A percentile compares a stretch with the other conserved stretches of the same genome.
Conservation (phyloP, 805 yeast species). For the Nakazawaea holstii region DNA sequence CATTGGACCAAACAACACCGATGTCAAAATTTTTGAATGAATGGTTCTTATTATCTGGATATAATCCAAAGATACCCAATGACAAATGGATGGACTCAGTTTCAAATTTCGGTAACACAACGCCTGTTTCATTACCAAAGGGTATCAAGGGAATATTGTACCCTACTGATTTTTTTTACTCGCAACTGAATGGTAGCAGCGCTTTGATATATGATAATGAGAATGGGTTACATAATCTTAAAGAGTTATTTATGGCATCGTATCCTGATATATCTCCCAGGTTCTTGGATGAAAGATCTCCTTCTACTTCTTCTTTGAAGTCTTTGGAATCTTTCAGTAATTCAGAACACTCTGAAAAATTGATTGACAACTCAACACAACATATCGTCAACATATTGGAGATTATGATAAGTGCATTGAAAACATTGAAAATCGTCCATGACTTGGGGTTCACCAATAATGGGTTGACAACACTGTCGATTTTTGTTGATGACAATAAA, state of each 20-base stretch:
- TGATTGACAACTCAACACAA: not conserved
- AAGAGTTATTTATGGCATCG: not conserved
- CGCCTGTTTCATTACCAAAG: constrained; percentile 2
- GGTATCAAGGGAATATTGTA: constrained; percentile 7
- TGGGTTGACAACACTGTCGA: constrained; percentile 34
- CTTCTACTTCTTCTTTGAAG: constrained; percentile 2
- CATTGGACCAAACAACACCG: constrained; percentile 1
- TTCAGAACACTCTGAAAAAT: not conserved
- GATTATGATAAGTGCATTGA: constrained; percentile 18
- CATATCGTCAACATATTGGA: constrained; percentile 20
- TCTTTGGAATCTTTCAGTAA: not conserved
- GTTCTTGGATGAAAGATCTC: constrained; percentile 5
- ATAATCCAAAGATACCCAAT: not conserved
- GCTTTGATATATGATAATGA: constrained; percentile 9
- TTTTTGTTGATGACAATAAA: constrained; percentile 26
- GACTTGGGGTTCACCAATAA: constrained; percentile 40
- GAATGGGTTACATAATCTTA: not conserved
- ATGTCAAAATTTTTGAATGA: constrained; percentile 9
- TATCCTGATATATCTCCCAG: not conserved
- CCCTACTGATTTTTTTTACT: constrained; percentile 4
- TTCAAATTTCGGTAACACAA: not conserved
- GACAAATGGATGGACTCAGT: not conserved
- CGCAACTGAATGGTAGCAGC: not conserved
- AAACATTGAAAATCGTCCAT: constrained; percentile 28
- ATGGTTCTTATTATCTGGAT: constrained; percentile 8